A percentile compares a stretch with the other conserved stretches of the same genome.
Evolutionary conservation across 805 yeast species (phyloP).

Genomic region (Barnettozyma salicaria): DNA sequence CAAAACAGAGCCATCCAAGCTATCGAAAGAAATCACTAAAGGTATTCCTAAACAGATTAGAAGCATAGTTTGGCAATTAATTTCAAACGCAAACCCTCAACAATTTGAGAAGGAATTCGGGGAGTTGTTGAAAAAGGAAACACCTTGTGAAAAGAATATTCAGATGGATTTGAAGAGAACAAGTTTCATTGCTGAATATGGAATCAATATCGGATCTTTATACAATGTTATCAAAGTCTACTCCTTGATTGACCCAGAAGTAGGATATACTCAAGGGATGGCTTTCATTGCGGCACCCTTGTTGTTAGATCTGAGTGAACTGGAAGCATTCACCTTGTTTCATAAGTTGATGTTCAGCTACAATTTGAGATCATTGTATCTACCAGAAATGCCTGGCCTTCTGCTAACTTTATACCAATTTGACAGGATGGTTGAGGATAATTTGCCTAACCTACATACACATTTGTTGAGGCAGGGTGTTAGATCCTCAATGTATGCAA

Average conservation of each 20-base stretch:
- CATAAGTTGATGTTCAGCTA: slow-evolving; percentile 81
- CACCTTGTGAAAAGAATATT: slow-evolving; percentile 69
- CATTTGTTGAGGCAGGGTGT: slow-evolving; percentile 86
- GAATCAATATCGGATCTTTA: slow-evolving; percentile 57
- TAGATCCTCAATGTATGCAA: slow-evolving; percentile 90
- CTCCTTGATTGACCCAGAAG: slow-evolving; percentile 81
- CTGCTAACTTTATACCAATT: slow-evolving; percentile 82
- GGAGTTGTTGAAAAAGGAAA: slow-evolving; percentile 43
- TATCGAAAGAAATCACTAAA: slow-evolving; percentile 54
- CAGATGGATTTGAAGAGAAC: slow-evolving; percentile 82
- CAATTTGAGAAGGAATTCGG: slow-evolving; percentile 31
- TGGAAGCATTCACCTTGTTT: slow-evolving; percentile 79
- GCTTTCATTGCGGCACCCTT: slow-evolving; percentile 87
- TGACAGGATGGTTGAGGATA: slow-evolving; percentile 78
- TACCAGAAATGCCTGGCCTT: slow-evolving; percentile 92
- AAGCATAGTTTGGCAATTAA: slow-evolving; percentile 90
- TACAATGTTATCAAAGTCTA: slow-evolving; percentile 78
- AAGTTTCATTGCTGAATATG: slow-evolving; percentile 55
- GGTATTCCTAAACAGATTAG: slow-evolving; percentile 86
- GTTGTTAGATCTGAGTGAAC: slow-evolving; percentile 70
- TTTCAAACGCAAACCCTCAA: slow-evolving; percentile 66
- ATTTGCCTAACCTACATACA: slow-evolving; percentile 60
- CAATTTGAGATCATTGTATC: slow-evolving; percentile 66
- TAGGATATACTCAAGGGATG: slow-evolving; percentile 98
- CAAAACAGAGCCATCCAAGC: slow-evolving; percentile 48